Evolutionary conservation across 495 filamentous ascomycete species (phyloP).

Genomic region (Xylaria bambusicola): DNA sequence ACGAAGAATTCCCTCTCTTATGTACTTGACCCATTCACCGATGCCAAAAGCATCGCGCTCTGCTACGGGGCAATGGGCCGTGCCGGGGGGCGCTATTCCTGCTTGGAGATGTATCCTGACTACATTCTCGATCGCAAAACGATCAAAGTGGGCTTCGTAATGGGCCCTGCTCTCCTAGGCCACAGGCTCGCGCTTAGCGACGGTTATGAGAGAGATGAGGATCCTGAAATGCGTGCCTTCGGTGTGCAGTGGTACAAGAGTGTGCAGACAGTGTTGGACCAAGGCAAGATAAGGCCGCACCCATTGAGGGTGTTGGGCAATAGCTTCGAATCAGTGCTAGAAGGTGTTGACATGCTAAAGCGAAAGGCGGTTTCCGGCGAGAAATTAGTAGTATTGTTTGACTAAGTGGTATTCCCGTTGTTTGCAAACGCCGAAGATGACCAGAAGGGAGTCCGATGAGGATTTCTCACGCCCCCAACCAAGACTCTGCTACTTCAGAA

Average conservation of each 20-base stretch:
- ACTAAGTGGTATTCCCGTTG: not conserved
- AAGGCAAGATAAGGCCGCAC: not conserved
- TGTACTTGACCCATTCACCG: conserved; percentile 17
- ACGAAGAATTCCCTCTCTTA: not conserved
- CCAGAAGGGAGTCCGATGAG: no score
- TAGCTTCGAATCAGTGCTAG: not conserved
- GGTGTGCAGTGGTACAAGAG: not conserved
- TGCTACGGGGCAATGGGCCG: conserved; percentile 18
- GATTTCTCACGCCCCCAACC: no score
- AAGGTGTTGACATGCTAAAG: not conserved
- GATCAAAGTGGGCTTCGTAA: conserved; percentile 10
- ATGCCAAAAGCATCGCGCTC: not conserved
- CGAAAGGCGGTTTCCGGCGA: not conserved
- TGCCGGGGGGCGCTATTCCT: conserved; percentile 13
- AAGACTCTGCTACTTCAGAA: no score
- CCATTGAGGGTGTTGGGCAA: not conserved
- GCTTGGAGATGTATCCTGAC: conserved; percentile 4
- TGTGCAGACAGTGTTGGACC: not conserved
- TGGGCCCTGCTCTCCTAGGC: conserved; percentile 3
- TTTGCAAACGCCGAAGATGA: no score
- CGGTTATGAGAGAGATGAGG: not conserved
- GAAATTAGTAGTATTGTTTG: not conserved
- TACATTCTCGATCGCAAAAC: not conserved
- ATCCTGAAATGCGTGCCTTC: not conserved
- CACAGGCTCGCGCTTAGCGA: not conserved